phyloP scores from a whole-genome alignment of 73 alveolate species.

The Diophrys appendiculata region DNA sequence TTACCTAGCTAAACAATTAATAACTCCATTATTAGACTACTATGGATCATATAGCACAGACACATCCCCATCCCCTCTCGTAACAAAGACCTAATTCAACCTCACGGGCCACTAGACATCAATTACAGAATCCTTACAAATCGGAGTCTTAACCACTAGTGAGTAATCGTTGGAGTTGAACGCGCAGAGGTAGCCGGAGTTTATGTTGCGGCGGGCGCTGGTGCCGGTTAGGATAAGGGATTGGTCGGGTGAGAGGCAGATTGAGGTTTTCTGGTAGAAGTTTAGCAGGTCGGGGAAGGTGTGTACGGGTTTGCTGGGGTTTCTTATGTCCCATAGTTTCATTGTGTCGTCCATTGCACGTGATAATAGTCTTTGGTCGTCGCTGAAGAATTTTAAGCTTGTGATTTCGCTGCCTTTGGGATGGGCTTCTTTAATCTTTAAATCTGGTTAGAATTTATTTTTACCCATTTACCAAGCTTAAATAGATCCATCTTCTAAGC shows the following conservation, averaged over 20 bases:
- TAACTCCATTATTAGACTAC: conserved; percentile 49
- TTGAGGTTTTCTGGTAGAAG: conserved; percentile 28
- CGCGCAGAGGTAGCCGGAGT: conserved; percentile 1
- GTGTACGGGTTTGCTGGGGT: conserved; percentile 70
- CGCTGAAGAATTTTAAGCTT: conserved; percentile 74
- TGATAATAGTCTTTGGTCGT: conserved; percentile 71
- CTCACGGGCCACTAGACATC: conserved; percentile 57
- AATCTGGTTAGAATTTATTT: conserved; percentile 73
- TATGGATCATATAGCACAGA: conserved; percentile 70
- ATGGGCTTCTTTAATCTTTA: conserved; percentile 84
- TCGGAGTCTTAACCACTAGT: conserved; percentile 21
- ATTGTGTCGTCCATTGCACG: conserved; percentile 88
- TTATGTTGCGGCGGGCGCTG: conserved; percentile 18
- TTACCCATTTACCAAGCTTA: conserved; percentile 59
- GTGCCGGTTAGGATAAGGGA: conserved; percentile 61
- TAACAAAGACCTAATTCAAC: conserved; percentile 59
- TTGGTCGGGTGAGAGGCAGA: conserved; percentile 64
- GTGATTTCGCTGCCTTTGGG: conserved; percentile 70
- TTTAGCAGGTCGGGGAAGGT: conserved; percentile 56
- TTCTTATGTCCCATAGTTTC: conserved; percentile 92
- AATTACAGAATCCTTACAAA: conserved; percentile 51
- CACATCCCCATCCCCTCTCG: conserved; percentile 62
- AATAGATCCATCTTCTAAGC: conserved; percentile 65
- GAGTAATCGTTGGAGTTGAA: conserved; percentile 23
- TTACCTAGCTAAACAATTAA: background rate